Base-by-base conservation (phyloP, 2,329 filamentous ascomycete species). In the Neofusicoccum umdonicola region DNA sequence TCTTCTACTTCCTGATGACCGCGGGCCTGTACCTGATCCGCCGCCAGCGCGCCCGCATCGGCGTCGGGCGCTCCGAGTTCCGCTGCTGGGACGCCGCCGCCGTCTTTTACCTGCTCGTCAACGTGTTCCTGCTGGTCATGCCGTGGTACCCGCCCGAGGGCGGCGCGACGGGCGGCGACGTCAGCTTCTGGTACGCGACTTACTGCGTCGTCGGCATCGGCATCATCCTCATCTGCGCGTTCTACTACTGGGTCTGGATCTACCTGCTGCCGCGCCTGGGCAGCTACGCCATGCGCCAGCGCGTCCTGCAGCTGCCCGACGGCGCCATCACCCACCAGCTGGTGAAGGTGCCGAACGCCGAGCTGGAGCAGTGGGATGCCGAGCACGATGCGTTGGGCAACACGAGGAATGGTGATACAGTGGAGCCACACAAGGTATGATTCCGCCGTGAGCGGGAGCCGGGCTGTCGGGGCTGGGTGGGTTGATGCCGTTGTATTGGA, bases 21-120 rank as follows among this genome's bases (percentile, higher is more conserved):
- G 68, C 82, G 6, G 88, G 89, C 0, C 76, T 91, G 0, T 69
- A 91, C 0, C 83, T 85, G 74, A 78, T 92, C 4, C 83, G 90
- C 0, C 80, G 79, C 62, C 84, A 82, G 67, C 80, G 86, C 13
- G 87, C 87, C 1, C 51, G 51, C 34, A 34, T 64, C 35, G 83
- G 88, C 57, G 77, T 90, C 0, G 80, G 82, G 31, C 79, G 89
- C 3, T 88, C 88, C 0, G 62, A 58, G 41, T 91, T 89, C 74
- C 87, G 83, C 65, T 88, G 87, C 0, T 90, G 87, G 86, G 73
- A 84, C 0, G 81, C 83, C 0, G 88, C 86, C 4, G 84, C 90
- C 0, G 73, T 84, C 63, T 72, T 90, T 8, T 80, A 84, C 34
- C 81, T 88, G 5, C 50, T 78, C 0, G 73, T 90, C 0, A 85